These are phyloP conservation scores for Rosellinia necatrix DNA, from an alignment of 2,329 filamentous ascomycete genomes.

Conservation along the genomic window DNA sequence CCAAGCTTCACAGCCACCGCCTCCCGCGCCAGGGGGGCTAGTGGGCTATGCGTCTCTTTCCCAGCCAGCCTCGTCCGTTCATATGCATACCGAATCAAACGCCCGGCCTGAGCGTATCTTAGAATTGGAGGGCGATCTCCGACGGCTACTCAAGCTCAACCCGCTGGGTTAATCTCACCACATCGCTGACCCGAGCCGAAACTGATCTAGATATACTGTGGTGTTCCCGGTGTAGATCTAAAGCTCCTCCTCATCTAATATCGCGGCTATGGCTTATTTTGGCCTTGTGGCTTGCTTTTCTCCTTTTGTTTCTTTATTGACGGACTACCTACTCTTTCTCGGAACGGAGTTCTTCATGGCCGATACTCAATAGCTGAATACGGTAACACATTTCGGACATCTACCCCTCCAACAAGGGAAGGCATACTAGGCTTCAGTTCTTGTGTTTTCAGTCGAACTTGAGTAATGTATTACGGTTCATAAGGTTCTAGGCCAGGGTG, in stretches of 20 bases:
- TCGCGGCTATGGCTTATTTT: slow-evolving; percentile 21
- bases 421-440: slow-evolving; percentile 30
- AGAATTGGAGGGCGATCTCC: slow-evolving; percentile 59
- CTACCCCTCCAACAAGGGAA: slow-evolving; percentile 33
- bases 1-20: slow-evolving; percentile 16
- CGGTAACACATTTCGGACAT: slow-evolving; percentile 38
- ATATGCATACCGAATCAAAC: slow-evolving; percentile 21
- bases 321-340: slow-evolving; percentile 23
- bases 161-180: slow-evolving; percentile 25
- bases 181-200: neutral
- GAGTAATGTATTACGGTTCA: slow-evolving; percentile 37
- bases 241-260: slow-evolving; percentile 19
- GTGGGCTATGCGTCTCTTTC: slow-evolving; percentile 27
- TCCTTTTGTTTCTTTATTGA: slow-evolving; percentile 23
- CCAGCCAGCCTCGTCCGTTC: slow-evolving; percentile 24
- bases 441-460: slow-evolving; percentile 31
- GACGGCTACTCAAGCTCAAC: slow-evolving; percentile 54
- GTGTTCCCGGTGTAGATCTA: slow-evolving; percentile 29
- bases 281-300: slow-evolving; percentile 26
- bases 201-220: slow-evolving; percentile 17
- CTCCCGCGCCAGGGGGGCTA: slow-evolving; percentile 32
- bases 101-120: slow-evolving; percentile 46
- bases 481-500: slow-evolving; percentile 28
- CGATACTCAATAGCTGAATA: slow-evolving; percentile 35
- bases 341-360: slow-evolving; percentile 28